Percentiles rank a stretch among this genome's conserved stretches.
phyloP scores from a whole-genome alignment of 164 flowering plant species.

The Vitis cinerea region DNA sequence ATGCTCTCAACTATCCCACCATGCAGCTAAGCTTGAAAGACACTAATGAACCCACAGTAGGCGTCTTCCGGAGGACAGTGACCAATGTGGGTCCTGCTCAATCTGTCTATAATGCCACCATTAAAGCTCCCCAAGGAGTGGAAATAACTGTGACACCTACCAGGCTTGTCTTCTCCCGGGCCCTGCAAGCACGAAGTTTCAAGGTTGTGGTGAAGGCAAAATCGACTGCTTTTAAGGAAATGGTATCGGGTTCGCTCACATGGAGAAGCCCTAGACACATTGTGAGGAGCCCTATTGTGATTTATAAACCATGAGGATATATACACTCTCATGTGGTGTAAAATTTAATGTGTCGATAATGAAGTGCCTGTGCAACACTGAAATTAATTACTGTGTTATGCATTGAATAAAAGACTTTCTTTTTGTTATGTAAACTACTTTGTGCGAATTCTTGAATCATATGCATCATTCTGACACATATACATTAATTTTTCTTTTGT shows the following conservation, averaged over 20 bases:
- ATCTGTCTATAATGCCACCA: slow-evolving; percentile 49
- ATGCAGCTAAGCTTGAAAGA: slow-evolving; percentile 45
- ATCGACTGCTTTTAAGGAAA: slow-evolving; percentile 5
- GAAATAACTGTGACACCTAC: slow-evolving; percentile 51
- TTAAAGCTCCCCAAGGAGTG: slow-evolving; percentile 50
- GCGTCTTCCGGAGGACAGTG: slow-evolving; percentile 49
- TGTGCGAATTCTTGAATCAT: too few relatives aligned
- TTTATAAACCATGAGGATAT: slow-evolving; percentile 17
- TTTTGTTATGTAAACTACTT: too few relatives aligned
- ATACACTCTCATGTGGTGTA: too few relatives aligned
- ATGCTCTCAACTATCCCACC: slow-evolving; percentile 74
- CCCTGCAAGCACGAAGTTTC: slow-evolving; percentile 42
- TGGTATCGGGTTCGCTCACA: slow-evolving; percentile 53
- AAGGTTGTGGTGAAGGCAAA: slow-evolving; percentile 55
- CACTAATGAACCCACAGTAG: slow-evolving; percentile 22
- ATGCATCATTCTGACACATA: too few relatives aligned
- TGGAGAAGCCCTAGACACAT: slow-evolving; percentile 48
- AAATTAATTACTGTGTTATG: too few relatives aligned
- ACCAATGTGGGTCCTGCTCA: slow-evolving; percentile 72
- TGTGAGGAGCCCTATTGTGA: slow-evolving; percentile 78
- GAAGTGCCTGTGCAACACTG: too few relatives aligned
- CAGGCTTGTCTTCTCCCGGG: slow-evolving; percentile 39
- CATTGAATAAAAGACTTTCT: too few relatives aligned
- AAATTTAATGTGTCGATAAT: too few relatives aligned
- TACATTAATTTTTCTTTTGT: too few relatives aligned